Evolutionary conservation across 2,329 filamentous ascomycete genomes (phyloP).

Genomic region (Alternaria rosae): DNA sequence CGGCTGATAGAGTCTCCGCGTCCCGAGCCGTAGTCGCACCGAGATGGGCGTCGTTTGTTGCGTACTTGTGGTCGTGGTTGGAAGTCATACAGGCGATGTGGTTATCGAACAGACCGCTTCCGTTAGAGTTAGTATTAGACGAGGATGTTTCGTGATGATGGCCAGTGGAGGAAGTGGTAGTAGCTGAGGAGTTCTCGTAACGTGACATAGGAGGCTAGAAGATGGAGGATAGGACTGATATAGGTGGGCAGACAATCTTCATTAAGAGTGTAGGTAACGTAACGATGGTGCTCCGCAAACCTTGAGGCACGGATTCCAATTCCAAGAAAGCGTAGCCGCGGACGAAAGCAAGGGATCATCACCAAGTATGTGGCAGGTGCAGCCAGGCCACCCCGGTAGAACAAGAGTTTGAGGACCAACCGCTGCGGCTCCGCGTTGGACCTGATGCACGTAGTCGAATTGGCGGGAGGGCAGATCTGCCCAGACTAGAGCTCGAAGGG

Average conservation of each 20-base stretch:
- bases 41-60: conserved; percentile 29
- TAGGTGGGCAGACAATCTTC: conserved; percentile 3
- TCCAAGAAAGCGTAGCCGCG: conserved; percentile 26
- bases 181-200: conserved; percentile 16
- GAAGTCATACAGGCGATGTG: conserved; percentile 24
- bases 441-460: conserved; percentile 20
- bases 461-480: conserved; percentile 21
- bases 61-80: conserved; percentile 19
- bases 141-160: conserved; percentile 7
- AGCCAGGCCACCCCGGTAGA: conserved; percentile 16
- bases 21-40: conserved; percentile 29
- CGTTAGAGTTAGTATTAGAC: conserved; percentile 4
- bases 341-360: conserved; percentile 36
- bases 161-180: neutral
- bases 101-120: conserved; percentile 17
- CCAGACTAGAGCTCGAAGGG: conserved; percentile 14
- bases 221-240: conserved; percentile 13
- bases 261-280: conserved; percentile 11
- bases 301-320: conserved; percentile 20
- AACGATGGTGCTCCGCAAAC: conserved; percentile 19
- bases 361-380: conserved; percentile 20
- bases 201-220: conserved; percentile 15
- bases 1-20: conserved; percentile 34
- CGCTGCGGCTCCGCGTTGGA: conserved; percentile 35
- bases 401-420: conserved; percentile 22